Evolutionary conservation across 495 filamentous ascomycete species (phyloP).

Genomic region (Xylaria sp.): DNA sequence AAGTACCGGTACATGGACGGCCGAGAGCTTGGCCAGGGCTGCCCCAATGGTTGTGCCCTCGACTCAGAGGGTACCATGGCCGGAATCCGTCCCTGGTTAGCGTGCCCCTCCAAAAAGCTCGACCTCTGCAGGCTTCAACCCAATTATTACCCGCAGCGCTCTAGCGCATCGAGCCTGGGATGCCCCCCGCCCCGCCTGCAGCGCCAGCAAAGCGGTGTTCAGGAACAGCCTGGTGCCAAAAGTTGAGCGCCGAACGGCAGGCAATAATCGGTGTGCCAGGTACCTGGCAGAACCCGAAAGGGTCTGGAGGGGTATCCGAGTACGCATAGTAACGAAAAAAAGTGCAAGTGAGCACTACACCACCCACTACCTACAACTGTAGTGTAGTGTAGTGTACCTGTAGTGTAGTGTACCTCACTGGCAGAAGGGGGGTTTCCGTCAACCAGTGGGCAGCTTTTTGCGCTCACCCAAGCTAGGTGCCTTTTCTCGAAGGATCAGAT

Average conservation of each 20-base stretch:
- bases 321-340: not conserved
- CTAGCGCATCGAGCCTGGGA: slow-evolving; percentile 16
- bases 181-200: slow-evolving; percentile 14
- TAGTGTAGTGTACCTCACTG: not conserved
- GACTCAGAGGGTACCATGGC: not conserved
- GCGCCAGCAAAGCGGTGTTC: slow-evolving; percentile 26
- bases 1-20: slow-evolving; percentile 25
- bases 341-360: slow-evolving; percentile 13
- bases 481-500: slow-evolving; percentile 20
- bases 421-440: not conserved
- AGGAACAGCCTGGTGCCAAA: slow-evolving; percentile 25
- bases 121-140: slow-evolving; percentile 12
- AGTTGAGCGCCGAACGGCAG: slow-evolving; percentile 24
- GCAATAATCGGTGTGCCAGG: slow-evolving; percentile 18
- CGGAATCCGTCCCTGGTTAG: slow-evolving; percentile 24
- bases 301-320: slow-evolving; percentile 9
- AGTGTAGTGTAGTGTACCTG: no score
- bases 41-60: slow-evolving; percentile 28
- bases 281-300: slow-evolving; percentile 14
- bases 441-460: slow-evolving; percentile 18
- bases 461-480: slow-evolving; percentile 21
- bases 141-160: slow-evolving; percentile 27
- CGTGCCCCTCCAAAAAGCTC: slow-evolving; percentile 18
- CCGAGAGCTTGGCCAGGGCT: not conserved
- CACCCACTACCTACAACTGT: no score